These are phyloP conservation scores for Kodamaea restingae DNA, from an alignment of 805 yeast species.

Conservation along the genomic window DNA sequence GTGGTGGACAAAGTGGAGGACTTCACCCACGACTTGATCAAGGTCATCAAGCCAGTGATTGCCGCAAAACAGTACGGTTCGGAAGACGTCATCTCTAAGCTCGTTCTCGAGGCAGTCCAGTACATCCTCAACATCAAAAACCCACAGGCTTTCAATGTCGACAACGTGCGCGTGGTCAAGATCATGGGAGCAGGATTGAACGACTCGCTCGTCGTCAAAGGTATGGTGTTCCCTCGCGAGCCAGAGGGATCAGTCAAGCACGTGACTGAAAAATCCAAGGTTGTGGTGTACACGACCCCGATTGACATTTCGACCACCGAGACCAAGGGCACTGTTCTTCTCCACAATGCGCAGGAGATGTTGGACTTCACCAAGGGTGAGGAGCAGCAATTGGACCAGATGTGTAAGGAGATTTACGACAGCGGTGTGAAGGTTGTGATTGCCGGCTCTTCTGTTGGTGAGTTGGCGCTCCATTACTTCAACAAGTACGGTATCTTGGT, in stretches of 20 bases:
- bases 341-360: slow-evolving; percentile 97
- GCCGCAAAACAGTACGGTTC: slow-evolving; percentile 91
- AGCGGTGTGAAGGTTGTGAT: slow-evolving; percentile 84
- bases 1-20: slow-evolving; percentile 60
- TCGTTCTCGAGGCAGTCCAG: slow-evolving; percentile 83
- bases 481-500: slow-evolving; percentile 83
- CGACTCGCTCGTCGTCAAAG: slow-evolving; percentile 78
- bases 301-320: slow-evolving; percentile 95
- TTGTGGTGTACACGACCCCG: slow-evolving; percentile 90
- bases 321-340: slow-evolving; percentile 93
- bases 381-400: slow-evolving; percentile 84
- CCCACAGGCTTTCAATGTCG: slow-evolving; percentile 76
- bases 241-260: slow-evolving; percentile 90
- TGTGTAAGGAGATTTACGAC: slow-evolving; percentile 76
- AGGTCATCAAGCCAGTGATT: slow-evolving; percentile 80
- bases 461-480: slow-evolving; percentile 86
- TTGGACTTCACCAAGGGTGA: slow-evolving; percentile 94
- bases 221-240: slow-evolving; percentile 97
- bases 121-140: slow-evolving; percentile 65
- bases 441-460: slow-evolving; percentile 95
- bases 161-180: slow-evolving; percentile 91
- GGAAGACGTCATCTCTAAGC: slow-evolving; percentile 69
- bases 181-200: slow-evolving; percentile 86
- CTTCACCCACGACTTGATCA: slow-evolving; percentile 54
- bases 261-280: slow-evolving; percentile 61